These are phyloP conservation scores for Clausena lansium DNA, from an alignment of 345 rosid genomes.

Conservation along the genomic window DNA sequence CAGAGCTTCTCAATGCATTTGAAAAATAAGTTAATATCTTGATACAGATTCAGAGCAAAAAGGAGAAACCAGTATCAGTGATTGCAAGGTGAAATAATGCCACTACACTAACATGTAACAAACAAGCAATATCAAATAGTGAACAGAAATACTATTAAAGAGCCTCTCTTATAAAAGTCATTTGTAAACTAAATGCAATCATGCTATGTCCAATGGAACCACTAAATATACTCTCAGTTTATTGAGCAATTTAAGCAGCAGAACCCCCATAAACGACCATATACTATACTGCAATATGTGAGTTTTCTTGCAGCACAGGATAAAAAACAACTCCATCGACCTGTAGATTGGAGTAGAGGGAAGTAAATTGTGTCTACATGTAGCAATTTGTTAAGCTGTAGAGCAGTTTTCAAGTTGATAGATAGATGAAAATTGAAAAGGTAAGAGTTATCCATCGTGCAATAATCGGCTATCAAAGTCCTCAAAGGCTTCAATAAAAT, in stretches of 20 bases:
- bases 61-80: background rate
- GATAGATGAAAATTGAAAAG: background rate
- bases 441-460: background rate
- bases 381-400: background rate
- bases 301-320: background rate
- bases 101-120: background rate
- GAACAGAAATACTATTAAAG: background rate
- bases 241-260: background rate
- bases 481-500: constrained; percentile 4
- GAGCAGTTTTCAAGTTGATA: background rate
- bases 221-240: background rate
- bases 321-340: background rate
- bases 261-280: background rate
- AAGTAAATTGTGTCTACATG: background rate
- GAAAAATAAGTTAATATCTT: background rate
- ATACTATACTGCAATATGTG: background rate
- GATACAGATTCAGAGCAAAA: background rate
- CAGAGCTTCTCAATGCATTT: constrained; percentile 1
- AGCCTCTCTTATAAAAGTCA: background rate
- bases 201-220: background rate
- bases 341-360: background rate
- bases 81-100: background rate
- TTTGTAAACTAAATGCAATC: background rate
- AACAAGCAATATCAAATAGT: background rate
- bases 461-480: background rate